Percentiles rank a stretch among this genome's conserved stretches.
Evolutionary conservation across 805 yeast species (phyloP).

Genomic region (Ogataea corticis): DNA sequence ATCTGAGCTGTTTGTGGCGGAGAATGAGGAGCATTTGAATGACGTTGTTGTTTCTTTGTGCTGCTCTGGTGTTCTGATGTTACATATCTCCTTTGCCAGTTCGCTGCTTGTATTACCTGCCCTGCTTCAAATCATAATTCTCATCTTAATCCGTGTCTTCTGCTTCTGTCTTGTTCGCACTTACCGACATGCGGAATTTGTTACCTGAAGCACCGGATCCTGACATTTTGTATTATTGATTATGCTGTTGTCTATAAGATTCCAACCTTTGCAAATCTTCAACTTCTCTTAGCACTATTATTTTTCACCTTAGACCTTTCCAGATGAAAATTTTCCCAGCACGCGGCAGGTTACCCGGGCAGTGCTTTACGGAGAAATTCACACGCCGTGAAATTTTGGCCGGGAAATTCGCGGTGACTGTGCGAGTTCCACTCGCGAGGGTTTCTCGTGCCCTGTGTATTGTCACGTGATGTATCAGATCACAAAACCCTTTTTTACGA

Average conservation of each 20-base stretch:
- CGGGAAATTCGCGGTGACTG: background rate
- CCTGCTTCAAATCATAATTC: too few relatives aligned
- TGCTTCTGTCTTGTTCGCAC: constrained; percentile 30
- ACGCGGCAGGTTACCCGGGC: background rate
- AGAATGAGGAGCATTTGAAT: too few relatives aligned
- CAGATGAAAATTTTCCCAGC: constrained; percentile 11
- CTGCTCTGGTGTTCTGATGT: too few relatives aligned
- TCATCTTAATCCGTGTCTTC: background rate
- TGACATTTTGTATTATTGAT: constrained; percentile 54
- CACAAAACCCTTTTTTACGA: background rate
- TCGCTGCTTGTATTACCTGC: too few relatives aligned
- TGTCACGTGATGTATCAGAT: constrained; percentile 9
- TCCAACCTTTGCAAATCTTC: constrained; percentile 1
- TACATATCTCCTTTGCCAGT: too few relatives aligned
- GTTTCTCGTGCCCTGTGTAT: constrained; percentile 1
- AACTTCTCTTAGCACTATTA: constrained; percentile 1
- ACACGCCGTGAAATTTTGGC: constrained; percentile 7
- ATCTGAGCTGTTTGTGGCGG: too few relatives aligned
- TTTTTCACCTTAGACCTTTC: background rate
- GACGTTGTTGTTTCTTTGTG: too few relatives aligned
- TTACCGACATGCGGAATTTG: constrained; percentile 99
- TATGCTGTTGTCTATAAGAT: constrained; percentile 8
- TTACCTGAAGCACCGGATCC: constrained; percentile 98
- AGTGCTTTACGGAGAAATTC: background rate
- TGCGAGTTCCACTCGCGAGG: constrained; percentile 5